A percentile compares a stretch with the other conserved stretches of the same genome.
These are phyloP conservation scores for Penicillium ochrochloron DNA, from an alignment of 495 filamentous ascomycete species.

Conservation along the genomic window DNA sequence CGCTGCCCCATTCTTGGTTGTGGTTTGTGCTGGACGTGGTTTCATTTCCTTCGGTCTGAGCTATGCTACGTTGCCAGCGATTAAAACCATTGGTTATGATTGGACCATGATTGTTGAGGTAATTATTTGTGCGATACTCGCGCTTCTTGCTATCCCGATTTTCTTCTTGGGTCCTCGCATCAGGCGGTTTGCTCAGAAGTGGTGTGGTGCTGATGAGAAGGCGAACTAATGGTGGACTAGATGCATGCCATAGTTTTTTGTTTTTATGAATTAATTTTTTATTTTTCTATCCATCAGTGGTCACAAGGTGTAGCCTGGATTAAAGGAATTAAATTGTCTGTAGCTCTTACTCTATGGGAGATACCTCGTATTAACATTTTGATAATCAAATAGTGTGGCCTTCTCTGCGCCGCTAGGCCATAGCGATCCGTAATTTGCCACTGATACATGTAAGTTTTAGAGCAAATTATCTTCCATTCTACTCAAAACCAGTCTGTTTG, in stretches of 20 bases:
- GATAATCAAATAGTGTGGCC: too few relatives aligned
- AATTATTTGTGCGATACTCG: slow-evolving; percentile 17
- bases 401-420: too few relatives aligned
- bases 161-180: slow-evolving; percentile 19
- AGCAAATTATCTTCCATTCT: neutral
- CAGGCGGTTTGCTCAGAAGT: slow-evolving; percentile 7
- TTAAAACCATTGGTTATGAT: slow-evolving; percentile 81
- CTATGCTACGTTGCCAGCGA: slow-evolving; percentile 77
- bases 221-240: neutral
- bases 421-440: too few relatives aligned
- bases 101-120: slow-evolving; percentile 23
- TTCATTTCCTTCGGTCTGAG: slow-evolving; percentile 49
- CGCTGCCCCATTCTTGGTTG: slow-evolving; percentile 31
- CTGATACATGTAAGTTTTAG: too few relatives aligned
- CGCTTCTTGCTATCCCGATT: slow-evolving; percentile 18
- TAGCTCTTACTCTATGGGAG: too few relatives aligned
- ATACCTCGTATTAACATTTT: too few relatives aligned
- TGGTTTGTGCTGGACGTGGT: slow-evolving; percentile 31
- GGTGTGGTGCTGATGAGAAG: slow-evolving; percentile 13
- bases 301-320: neutral
- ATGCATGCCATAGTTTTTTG: slow-evolving; percentile 9
- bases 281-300: slow-evolving; percentile 1
- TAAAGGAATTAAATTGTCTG: neutral
- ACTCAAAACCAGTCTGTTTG: neutral
- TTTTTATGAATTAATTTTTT: slow-evolving; percentile 10